Conservation (phyloP, 208 protist genomes). For the Sergeia podlipaevii region DNA sequence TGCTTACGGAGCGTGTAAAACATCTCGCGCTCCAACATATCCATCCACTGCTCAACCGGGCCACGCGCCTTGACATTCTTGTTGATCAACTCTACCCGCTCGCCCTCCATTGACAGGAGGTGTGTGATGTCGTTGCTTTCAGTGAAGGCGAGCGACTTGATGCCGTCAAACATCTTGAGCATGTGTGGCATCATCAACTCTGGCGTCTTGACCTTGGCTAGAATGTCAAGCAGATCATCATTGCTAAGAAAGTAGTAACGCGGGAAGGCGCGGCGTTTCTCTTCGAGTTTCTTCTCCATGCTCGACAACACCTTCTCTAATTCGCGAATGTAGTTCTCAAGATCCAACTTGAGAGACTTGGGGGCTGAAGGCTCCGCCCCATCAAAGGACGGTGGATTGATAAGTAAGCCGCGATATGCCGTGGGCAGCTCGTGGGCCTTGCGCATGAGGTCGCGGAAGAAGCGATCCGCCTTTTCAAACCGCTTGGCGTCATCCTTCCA, state of each 20-base stretch:
- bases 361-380: constrained; percentile 19
- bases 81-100: constrained; percentile 86
- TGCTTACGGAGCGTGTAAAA: constrained; percentile 84
- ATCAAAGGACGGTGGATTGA: constrained; percentile 82
- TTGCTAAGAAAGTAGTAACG: constrained; percentile 98
- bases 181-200: constrained; percentile 97
- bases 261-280: constrained; percentile 95
- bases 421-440: constrained; percentile 91
- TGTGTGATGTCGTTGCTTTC: constrained; percentile 87
- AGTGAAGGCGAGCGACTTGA: constrained; percentile 82
- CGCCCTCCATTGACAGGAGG: constrained; percentile 90
- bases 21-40: constrained; percentile 94
- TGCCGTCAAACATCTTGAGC: constrained; percentile 97
- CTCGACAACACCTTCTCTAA: constrained; percentile 94
- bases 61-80: constrained; percentile 95
- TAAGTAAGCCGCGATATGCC: constrained; percentile 84
- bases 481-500: constrained; percentile 95
- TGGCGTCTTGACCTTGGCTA: constrained; percentile 97
- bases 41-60: constrained; percentile 95
- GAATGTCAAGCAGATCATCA: constrained; percentile 96
- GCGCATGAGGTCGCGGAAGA: constrained; percentile 95
- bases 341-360: constrained; percentile 78
- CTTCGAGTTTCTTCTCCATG: constrained; percentile 95
- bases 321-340: constrained; percentile 90
- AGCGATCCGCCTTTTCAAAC: constrained; percentile 93